A percentile compares a stretch with the other conserved stretches of the same genome.
Conservation (phyloP, 2,329 filamentous ascomycete species). For the Phaeosphaeria sp. region DNA sequence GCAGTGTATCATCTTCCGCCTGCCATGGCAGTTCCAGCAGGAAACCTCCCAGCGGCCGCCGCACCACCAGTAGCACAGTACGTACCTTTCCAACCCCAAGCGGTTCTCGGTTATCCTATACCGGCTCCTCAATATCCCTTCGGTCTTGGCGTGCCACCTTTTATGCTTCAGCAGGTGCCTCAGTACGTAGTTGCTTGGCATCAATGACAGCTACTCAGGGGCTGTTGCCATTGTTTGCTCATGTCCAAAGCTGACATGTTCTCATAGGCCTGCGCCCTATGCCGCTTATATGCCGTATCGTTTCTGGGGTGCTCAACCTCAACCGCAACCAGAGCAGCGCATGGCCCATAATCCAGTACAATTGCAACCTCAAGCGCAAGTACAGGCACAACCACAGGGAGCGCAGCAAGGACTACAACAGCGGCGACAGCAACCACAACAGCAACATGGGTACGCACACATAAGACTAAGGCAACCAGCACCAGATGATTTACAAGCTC, state of each 20-base stretch:
- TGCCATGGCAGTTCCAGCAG: neutral
- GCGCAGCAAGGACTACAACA: neutral
- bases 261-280: conserved; percentile 9
- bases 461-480: neutral
- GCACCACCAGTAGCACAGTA: conserved; percentile 17
- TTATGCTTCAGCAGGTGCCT: conserved; percentile 6
- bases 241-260: neutral
- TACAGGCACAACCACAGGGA: neutral
- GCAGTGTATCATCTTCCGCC: neutral
- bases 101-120: neutral
- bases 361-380: neutral
- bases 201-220: neutral
- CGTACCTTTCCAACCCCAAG: conserved; percentile 9
- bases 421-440: neutral
- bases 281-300: neutral
- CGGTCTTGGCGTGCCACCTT: neutral
- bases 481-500: neutral
- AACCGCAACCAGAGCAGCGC: neutral
- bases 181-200: neutral
- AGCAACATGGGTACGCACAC: neutral
- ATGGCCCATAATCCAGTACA: neutral
- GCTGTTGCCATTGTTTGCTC: neutral
- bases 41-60: neutral
- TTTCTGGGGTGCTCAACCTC: neutral
- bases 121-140: neutral